These are phyloP conservation scores for Saxophila tyrrhenica DNA, from an alignment of 495 filamentous ascomycete genomes.

Conservation along the genomic window DNA sequence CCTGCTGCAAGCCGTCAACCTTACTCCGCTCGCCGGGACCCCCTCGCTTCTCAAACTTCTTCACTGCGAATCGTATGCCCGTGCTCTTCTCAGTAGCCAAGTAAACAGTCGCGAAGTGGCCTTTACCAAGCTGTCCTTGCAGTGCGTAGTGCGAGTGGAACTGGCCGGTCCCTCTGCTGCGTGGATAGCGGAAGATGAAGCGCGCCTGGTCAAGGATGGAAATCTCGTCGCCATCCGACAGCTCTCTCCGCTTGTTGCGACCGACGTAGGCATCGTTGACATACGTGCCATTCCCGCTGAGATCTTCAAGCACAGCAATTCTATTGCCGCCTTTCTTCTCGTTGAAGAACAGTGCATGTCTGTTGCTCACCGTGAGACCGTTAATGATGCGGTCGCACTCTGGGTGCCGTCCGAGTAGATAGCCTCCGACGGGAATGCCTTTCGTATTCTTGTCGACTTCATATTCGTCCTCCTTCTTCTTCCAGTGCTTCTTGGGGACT, in stretches of 20 bases:
- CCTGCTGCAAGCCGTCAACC: constrained; percentile 77
- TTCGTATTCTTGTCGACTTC: constrained; percentile 47
- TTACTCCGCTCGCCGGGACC: constrained; percentile 71
- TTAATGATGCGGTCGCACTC: constrained; percentile 83
- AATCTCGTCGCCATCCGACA: constrained; percentile 82
- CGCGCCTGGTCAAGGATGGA: constrained; percentile 69
- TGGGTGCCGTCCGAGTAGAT: constrained; percentile 80
- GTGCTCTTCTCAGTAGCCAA: constrained; percentile 76
- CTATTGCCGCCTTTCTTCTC: constrained; percentile 73
- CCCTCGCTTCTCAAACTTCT: constrained; percentile 76
- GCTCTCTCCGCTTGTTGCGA: constrained; percentile 78
- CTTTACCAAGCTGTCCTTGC: constrained; percentile 81
- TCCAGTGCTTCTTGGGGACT: constrained; percentile 24
- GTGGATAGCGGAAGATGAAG: constrained; percentile 84
- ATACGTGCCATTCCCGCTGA: constrained; percentile 94
- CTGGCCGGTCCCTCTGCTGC: constrained; percentile 56
- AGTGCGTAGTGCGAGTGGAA: constrained; percentile 82
- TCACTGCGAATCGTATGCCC: constrained; percentile 79
- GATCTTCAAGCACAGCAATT: constrained; percentile 77
- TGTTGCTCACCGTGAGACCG: constrained; percentile 81
- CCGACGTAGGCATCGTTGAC: constrained; percentile 87
- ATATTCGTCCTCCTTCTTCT: constrained; percentile 45
- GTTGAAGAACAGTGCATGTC: constrained; percentile 81
- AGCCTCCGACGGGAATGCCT: constrained; percentile 62
- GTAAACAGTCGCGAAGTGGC: constrained; percentile 93